These are phyloP conservation scores for Gossypium anomalum DNA, from an alignment of 345 rosid species.

Conservation along the genomic window DNA sequence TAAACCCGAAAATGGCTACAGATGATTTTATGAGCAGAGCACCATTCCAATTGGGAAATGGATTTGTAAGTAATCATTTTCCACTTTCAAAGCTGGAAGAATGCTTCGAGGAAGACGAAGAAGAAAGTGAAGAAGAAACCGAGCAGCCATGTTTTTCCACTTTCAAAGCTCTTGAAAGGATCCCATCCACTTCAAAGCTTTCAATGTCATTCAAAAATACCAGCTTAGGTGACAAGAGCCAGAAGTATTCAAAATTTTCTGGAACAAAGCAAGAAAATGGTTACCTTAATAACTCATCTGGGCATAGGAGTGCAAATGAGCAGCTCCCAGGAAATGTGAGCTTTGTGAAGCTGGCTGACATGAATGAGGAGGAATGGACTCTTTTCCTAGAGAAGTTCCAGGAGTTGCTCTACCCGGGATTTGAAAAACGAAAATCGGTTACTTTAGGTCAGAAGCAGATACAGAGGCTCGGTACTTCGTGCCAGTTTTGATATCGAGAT, in stretches of 20 bases:
- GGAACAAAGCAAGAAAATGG: conserved; percentile 53
- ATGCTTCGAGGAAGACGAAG: conserved; percentile 62
- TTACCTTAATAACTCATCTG: conserved; percentile 49
- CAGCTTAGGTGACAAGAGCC: conserved; percentile 47
- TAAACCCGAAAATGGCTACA: conserved; percentile 35
- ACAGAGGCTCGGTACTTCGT: conserved; percentile 94
- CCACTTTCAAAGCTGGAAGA: conserved; percentile 75
- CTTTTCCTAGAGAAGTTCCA: conserved; percentile 72
- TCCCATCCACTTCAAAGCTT: conserved; percentile 55
- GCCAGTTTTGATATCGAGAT: conserved; percentile 76
- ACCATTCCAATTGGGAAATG: conserved; percentile 46
- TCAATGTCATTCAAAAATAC: conserved; percentile 70
- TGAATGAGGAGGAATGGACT: conserved; percentile 80
- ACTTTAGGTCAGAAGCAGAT: conserved; percentile 74
- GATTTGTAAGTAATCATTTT: conserved; percentile 41
- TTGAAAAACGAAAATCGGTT: conserved; percentile 58
- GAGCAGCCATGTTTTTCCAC: conserved; percentile 31
- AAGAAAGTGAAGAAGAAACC: conserved; percentile 51
- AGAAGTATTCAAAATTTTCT: conserved; percentile 32
- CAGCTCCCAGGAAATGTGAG: conserved; percentile 71
- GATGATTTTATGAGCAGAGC: conserved; percentile 43
- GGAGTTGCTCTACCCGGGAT: conserved; percentile 67
- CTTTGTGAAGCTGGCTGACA: conserved; percentile 82
- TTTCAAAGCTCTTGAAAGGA: conserved; percentile 29
- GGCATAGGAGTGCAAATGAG: conserved; percentile 87